Percentiles rank a stretch among this genome's conserved stretches.
These are phyloP conservation scores for Pseudogymnoascus sp. DNA, from an alignment of 2,329 filamentous ascomycete genomes.

Conservation along the genomic window DNA sequence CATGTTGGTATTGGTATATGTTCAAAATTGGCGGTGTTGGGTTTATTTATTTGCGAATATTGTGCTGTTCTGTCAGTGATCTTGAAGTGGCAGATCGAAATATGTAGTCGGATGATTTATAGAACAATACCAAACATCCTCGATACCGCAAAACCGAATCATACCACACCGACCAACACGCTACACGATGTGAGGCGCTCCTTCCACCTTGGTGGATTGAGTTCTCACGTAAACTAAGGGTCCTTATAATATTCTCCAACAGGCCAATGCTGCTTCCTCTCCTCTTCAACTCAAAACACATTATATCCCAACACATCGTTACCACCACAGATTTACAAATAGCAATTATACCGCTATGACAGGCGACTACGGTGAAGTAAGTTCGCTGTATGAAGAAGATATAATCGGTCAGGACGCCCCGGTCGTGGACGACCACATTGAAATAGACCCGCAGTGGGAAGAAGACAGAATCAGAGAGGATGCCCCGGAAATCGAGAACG, in stretches of 20 bases:
- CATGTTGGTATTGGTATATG: too few species aligned
- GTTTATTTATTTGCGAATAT: too few species aligned
- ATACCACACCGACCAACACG: too few species aligned
- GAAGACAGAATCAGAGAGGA: not conserved
- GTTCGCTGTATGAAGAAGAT: too few species aligned
- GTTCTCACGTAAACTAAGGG: not conserved
- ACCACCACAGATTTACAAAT: not conserved
- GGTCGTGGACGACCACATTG: not conserved
- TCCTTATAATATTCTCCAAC: not conserved
- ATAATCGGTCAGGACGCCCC: not conserved
- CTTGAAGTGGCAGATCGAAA: too few species aligned
- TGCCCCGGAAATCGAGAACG: not conserved
- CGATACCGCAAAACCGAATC: too few species aligned
- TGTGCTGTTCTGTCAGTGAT: too few species aligned
- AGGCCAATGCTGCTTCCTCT: not conserved
- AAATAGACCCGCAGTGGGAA: not conserved
- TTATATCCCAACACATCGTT: too few species aligned
- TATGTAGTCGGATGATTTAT: too few species aligned
- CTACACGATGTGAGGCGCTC: not conserved
- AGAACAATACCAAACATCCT: too few species aligned
- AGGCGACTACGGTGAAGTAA: too few species aligned
- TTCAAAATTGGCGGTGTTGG: too few species aligned
- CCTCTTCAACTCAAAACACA: not conserved
- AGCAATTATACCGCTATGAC: not conserved
- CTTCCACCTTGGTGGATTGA: not conserved